Percentiles rank a stretch among this genome's conserved stretches.
Conservation (phyloP, 345 rosid species). For the Pseudoturritis turrita region DNA sequence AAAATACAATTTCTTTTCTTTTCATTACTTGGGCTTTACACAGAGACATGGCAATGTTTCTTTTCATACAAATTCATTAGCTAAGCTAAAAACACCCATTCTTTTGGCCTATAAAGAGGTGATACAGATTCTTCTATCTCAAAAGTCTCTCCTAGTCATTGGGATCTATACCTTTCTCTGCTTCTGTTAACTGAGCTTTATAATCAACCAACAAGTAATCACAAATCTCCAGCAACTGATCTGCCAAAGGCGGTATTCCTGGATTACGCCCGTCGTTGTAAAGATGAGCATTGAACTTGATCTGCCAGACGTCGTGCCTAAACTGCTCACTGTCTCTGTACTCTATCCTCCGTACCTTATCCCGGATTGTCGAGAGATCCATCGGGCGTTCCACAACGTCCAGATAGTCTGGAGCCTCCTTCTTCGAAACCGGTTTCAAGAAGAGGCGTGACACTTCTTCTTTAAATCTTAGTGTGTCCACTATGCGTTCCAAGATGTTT, state of each 20-base stretch:
- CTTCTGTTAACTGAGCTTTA: constrained; percentile 43
- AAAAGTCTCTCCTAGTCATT: constrained; percentile 16
- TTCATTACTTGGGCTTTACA: constrained; percentile 17
- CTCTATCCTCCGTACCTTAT: constrained; percentile 81
- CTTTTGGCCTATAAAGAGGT: neutral
- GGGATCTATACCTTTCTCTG: constrained; percentile 60
- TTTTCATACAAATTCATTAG: constrained; percentile 19
- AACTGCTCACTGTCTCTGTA: constrained; percentile 66
- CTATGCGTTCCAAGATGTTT: constrained; percentile 71
- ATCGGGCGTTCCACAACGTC: constrained; percentile 58
- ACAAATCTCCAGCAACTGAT: constrained; percentile 90
- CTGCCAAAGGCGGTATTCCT: constrained; percentile 90
- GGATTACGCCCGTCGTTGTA: constrained; percentile 85
- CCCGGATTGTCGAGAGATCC: constrained; percentile 85
- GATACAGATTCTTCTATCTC: constrained; percentile 8
- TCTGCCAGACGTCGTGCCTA: constrained; percentile 92
- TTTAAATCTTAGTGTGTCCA: constrained; percentile 56
- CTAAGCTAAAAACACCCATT: constrained; percentile 17
- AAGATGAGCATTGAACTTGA: constrained; percentile 63
- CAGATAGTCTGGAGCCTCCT: constrained; percentile 90
- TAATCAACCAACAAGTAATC: constrained; percentile 63
- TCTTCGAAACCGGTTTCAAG: constrained; percentile 79
- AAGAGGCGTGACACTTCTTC: constrained; percentile 75
- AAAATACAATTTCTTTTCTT: neutral
- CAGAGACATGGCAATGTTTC: constrained; percentile 14